Conservation (phyloP, 2,329 filamentous ascomycete genomes). For the Neoarthrinium moseri region DNA sequence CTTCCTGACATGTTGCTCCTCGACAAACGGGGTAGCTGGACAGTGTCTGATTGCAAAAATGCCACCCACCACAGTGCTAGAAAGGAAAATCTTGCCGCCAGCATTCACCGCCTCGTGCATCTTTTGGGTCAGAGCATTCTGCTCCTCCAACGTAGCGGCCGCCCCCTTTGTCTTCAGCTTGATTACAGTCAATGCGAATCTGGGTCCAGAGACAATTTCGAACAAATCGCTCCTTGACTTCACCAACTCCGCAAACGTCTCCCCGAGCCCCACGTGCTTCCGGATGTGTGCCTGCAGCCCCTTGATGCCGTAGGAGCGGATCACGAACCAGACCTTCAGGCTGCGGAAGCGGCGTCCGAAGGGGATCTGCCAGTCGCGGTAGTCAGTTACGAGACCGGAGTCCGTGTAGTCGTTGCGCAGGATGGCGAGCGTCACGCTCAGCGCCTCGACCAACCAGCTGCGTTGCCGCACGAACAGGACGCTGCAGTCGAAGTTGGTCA, state of each 20-base stretch:
- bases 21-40: conserved; percentile 66
- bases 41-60: conserved; percentile 80
- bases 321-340: conserved; percentile 93
- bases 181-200: conserved; percentile 79
- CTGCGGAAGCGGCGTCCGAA: conserved; percentile 85
- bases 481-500: conserved; percentile 87
- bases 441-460: conserved; percentile 72
- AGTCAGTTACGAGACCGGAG: conserved; percentile 84
- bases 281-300: conserved; percentile 75
- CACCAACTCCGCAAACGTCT: conserved; percentile 65
- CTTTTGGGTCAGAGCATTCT: conserved; percentile 68
- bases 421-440: conserved; percentile 79
- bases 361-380: conserved; percentile 96
- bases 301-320: conserved; percentile 75
- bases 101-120: conserved; percentile 75
- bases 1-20: conserved; percentile 69
- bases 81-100: conserved; percentile 78
- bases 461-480: conserved; percentile 78
- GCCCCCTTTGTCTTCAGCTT: conserved; percentile 49
- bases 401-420: conserved; percentile 79
- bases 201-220: conserved; percentile 69
- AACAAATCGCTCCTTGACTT: conserved; percentile 66
- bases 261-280: conserved; percentile 66
- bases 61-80: conserved; percentile 70
- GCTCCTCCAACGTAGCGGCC: conserved; percentile 38